Conservation (phyloP, 1,284 basidiomycete genomes). For the Ceratobasidium sp. region DNA sequence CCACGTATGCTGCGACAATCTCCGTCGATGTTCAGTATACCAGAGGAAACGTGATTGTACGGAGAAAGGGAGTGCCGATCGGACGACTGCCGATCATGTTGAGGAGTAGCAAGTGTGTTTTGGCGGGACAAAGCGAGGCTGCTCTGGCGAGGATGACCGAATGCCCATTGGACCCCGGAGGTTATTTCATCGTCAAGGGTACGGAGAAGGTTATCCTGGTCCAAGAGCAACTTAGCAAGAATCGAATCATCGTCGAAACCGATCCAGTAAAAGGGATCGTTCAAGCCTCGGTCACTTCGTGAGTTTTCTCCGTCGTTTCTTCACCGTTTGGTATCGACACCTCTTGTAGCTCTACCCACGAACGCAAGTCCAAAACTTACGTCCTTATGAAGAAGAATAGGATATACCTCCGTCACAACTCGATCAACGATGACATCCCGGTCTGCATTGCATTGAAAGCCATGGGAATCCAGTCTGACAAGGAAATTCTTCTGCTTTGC, state of each 20-base stretch:
- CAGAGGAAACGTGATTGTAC: slow-evolving; percentile 88
- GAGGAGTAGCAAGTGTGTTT: slow-evolving; percentile 90
- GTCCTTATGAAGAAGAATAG: slow-evolving; percentile 93
- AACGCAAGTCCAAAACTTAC: slow-evolving; percentile 98
- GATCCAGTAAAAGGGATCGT: slow-evolving; percentile 91
- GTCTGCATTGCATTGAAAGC: slow-evolving; percentile 97
- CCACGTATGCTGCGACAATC: slow-evolving; percentile 94
- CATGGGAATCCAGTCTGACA: slow-evolving; percentile 95
- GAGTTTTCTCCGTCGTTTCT: slow-evolving; percentile 49
- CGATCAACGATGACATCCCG: slow-evolving; percentile 98
- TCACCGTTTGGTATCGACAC: slow-evolving; percentile 8
- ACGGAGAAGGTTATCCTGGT: slow-evolving; percentile 99
- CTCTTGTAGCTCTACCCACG: slow-evolving; percentile 79
- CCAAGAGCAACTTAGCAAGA: slow-evolving; percentile 99
- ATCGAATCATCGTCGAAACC: slow-evolving; percentile 98
- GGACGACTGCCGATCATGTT: slow-evolving; percentile 98
- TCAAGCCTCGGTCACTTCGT: slow-evolving; percentile 97
- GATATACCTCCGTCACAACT: slow-evolving; percentile 98
- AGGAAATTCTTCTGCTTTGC: slow-evolving; percentile 94
- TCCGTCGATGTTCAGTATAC: slow-evolving; percentile 96
- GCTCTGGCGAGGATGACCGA: slow-evolving; percentile 93
- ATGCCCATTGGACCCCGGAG: slow-evolving; percentile 97
- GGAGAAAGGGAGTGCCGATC: slow-evolving; percentile 84
- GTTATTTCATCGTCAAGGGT: slow-evolving; percentile 99
- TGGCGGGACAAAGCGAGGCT: slow-evolving; percentile 79